Conservation (phyloP, 371 early-diverging fungal genomes). For the Mortierella sp. region DNA sequence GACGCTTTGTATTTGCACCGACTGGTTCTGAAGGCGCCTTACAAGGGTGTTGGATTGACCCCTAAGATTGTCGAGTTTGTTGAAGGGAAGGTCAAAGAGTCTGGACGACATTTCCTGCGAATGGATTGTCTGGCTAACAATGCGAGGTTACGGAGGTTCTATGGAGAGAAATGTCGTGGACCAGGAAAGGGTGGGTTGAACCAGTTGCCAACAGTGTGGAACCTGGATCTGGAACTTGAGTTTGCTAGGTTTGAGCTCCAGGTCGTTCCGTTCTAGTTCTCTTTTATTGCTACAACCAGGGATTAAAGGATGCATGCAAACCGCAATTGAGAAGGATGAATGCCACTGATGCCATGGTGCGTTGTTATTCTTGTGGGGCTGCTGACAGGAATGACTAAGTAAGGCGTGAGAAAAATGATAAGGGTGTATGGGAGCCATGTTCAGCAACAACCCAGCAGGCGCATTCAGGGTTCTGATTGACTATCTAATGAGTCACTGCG, state of each 20-base stretch:
- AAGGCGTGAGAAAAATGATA: no score
- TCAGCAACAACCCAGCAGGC: neutral
- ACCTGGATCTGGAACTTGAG: conserved; percentile 21
- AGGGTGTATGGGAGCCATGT: neutral
- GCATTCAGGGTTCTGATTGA: neutral
- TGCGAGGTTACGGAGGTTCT: conserved; percentile 19
- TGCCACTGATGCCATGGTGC: neutral
- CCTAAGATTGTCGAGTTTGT: conserved; percentile 35
- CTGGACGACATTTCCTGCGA: conserved; percentile 30
- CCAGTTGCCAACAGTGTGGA: conserved; percentile 24
- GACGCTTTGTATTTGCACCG: conserved; percentile 52
- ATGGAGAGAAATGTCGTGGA: conserved; percentile 35
- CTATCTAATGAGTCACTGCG: neutral
- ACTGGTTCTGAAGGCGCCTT: conserved; percentile 31
- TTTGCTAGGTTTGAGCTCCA: conserved; percentile 41
- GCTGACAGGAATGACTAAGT: neutral
- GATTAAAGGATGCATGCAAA: neutral
- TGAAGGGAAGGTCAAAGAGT: conserved; percentile 26
- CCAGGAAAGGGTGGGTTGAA: conserved; percentile 22
- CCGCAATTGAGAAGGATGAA: neutral
- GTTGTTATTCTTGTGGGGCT: neutral
- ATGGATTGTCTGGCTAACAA: conserved; percentile 34
- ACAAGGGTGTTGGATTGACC: conserved; percentile 28
- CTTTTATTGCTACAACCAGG: neutral
- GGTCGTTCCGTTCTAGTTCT: neutral